Evolutionary conservation across 148 eudicot genomes (phyloP).

Genomic region (Rhododendron ovatum): DNA sequence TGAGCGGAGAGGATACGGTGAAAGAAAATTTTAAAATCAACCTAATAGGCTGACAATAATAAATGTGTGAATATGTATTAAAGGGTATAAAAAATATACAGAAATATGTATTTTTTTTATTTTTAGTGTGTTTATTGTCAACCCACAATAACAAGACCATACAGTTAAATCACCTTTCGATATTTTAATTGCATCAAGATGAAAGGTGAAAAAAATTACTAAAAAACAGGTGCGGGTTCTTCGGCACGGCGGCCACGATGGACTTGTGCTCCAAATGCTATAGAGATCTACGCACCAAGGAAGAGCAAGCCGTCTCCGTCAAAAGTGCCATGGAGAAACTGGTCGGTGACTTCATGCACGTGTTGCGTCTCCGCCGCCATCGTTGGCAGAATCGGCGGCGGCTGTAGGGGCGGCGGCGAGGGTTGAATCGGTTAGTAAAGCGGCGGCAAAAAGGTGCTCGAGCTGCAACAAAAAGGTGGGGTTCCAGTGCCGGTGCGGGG

Average conservation of each 20-base stretch:
- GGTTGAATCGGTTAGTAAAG: neutral
- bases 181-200: too few relatives aligned
- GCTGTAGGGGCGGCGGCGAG: neutral
- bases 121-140: too few relatives aligned
- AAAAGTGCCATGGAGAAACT: constrained; percentile 33
- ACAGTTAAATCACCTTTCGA: too few relatives aligned
- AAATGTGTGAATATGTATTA: too few relatives aligned
- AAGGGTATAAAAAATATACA: too few relatives aligned
- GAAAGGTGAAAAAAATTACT: too few relatives aligned
- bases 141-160: too few relatives aligned
- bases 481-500: constrained; percentile 54
- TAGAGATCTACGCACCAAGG: constrained; percentile 28
- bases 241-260: constrained; percentile 49
- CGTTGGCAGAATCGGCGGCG: neutral
- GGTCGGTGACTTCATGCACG: neutral
- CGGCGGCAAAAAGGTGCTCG: constrained; percentile 34
- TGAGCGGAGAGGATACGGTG: too few relatives aligned
- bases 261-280: constrained; percentile 60
- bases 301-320: constrained; percentile 39
- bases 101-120: too few relatives aligned
- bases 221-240: constrained; percentile 59
- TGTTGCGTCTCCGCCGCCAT: neutral
- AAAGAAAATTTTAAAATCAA: too few relatives aligned
- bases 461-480: constrained; percentile 70
- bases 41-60: too few relatives aligned